phyloP scores from a whole-genome alignment of 352 stramenopile genomes.

The Pythium myriotylum region DNA sequence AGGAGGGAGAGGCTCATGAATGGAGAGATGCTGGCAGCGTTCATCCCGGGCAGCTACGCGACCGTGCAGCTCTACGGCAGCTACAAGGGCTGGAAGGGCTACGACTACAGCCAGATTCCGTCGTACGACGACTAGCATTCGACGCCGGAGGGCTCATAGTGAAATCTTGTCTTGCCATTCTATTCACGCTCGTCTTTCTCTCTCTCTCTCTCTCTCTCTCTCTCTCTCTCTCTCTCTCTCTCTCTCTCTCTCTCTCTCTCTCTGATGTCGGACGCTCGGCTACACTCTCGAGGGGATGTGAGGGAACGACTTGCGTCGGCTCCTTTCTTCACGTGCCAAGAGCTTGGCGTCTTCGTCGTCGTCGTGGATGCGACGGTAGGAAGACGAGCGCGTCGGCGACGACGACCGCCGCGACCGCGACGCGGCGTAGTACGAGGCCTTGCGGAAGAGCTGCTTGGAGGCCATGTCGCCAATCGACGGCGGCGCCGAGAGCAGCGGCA shows the following conservation, averaged over 20 bases:
- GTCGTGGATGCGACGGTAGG: slow-evolving; percentile 14
- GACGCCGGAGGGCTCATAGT: no score
- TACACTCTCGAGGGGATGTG: slow-evolving; percentile 8
- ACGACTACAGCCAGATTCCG: slow-evolving; percentile 82
- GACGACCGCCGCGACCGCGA: slow-evolving; percentile 29
- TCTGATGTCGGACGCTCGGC: no score
- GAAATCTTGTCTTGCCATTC: no score
- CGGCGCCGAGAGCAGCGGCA: slow-evolving; percentile 52
- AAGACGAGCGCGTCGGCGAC: slow-evolving; percentile 34
- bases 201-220: no score
- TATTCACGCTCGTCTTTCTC: no score
- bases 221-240: no score
- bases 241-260: no score
- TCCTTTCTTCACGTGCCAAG: slow-evolving; percentile 17
- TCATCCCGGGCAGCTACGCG: slow-evolving; percentile 84
- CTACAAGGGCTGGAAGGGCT: slow-evolving; percentile 85
- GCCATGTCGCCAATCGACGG: slow-evolving; percentile 43
- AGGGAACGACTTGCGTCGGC: slow-evolving; percentile 45
- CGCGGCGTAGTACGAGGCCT: slow-evolving; percentile 51
- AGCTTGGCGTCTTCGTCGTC: slow-evolving; percentile 17
- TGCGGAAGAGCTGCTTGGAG: slow-evolving; percentile 53
- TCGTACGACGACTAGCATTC: slow-evolving; percentile 85
- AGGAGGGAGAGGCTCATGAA: no score
- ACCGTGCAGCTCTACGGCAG: slow-evolving; percentile 77
- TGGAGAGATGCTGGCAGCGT: slow-evolving; percentile 42